Conservation (phyloP, 75 land plant genomes). For the Sequoia sempervirens region DNA sequence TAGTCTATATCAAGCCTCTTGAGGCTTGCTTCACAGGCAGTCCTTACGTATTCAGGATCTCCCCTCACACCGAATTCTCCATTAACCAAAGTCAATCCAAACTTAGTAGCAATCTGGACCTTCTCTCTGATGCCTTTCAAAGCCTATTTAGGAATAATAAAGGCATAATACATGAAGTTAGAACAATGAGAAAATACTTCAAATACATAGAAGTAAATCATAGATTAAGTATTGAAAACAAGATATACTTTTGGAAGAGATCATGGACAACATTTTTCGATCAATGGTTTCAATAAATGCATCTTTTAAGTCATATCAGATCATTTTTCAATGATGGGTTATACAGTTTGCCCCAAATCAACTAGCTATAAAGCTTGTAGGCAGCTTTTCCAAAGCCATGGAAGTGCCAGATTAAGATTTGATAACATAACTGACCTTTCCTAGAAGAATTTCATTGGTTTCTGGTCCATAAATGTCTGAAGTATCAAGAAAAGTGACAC, state of each 20-base stretch:
- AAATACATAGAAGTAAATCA: not conserved
- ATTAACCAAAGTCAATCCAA: slow-evolving; percentile 12
- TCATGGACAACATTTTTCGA: no score
- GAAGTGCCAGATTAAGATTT: no score
- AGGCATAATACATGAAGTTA: not conserved
- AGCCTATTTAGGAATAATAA: slow-evolving; percentile 32
- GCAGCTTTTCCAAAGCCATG: no score
- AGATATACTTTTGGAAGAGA: no score
- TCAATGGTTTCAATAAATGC: no score
- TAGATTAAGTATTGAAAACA: not conserved
- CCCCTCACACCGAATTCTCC: slow-evolving; percentile 12
- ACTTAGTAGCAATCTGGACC: slow-evolving; percentile 53
- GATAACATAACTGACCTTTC: slow-evolving; percentile 12
- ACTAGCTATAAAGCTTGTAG: no score
- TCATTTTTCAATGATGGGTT: no score
- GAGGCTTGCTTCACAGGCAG: slow-evolving; percentile 41
- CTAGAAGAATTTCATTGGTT: slow-evolving; percentile 22
- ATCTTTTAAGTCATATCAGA: no score
- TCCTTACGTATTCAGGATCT: slow-evolving; percentile 42
- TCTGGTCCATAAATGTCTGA: slow-evolving; percentile 23
- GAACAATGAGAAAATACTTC: not conserved
- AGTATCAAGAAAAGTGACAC: slow-evolving; percentile 34
- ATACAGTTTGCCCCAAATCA: no score
- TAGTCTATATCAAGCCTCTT: slow-evolving; percentile 44
- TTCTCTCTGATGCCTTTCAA: slow-evolving; percentile 40